These are phyloP conservation scores for Capsicum pubescens DNA, from an alignment of 257 asterid genomes.

Conservation along the genomic window DNA sequence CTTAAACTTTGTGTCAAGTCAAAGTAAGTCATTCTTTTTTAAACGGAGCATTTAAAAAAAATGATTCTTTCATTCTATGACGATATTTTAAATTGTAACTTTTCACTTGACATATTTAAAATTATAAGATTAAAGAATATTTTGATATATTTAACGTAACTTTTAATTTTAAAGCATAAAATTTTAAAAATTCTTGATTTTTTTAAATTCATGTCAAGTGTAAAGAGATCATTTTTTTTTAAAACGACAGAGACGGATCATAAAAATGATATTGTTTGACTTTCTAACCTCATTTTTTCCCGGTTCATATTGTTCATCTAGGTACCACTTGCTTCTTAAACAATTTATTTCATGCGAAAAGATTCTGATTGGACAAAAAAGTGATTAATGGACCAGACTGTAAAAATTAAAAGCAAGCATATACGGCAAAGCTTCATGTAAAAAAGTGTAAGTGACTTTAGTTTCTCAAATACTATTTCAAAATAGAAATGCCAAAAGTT, in stretches of 20 bases:
- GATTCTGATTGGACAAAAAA: not conserved
- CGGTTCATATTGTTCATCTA: not conserved
- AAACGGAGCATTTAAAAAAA: too few relatives aligned
- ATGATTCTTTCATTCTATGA: too few relatives aligned
- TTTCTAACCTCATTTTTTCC: not conserved
- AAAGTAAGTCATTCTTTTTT: too few relatives aligned
- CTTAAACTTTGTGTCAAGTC: too few relatives aligned
- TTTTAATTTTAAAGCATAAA: too few relatives aligned
- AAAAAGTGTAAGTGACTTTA: not conserved
- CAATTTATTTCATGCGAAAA: not conserved
- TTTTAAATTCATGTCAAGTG: too few relatives aligned
- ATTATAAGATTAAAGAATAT: too few relatives aligned
- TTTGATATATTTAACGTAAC: too few relatives aligned
- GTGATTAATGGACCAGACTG: slow-evolving; percentile 4
- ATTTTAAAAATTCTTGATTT: too few relatives aligned
- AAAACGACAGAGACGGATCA: not conserved
- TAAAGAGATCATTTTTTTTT: too few relatives aligned
- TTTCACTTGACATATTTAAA: too few relatives aligned
- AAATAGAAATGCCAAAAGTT: not conserved
- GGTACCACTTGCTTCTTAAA: not conserved
- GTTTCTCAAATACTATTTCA: not conserved
- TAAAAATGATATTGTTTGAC: not conserved
- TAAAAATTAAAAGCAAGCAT: slow-evolving; percentile 18
- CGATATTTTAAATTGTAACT: too few relatives aligned
- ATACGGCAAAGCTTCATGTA: not conserved